Evolutionary conservation across 2,329 filamentous ascomycete species (phyloP), one percentile per base, ranked within the genome.

Genomic region (Fusarium ambrosium): DNA sequence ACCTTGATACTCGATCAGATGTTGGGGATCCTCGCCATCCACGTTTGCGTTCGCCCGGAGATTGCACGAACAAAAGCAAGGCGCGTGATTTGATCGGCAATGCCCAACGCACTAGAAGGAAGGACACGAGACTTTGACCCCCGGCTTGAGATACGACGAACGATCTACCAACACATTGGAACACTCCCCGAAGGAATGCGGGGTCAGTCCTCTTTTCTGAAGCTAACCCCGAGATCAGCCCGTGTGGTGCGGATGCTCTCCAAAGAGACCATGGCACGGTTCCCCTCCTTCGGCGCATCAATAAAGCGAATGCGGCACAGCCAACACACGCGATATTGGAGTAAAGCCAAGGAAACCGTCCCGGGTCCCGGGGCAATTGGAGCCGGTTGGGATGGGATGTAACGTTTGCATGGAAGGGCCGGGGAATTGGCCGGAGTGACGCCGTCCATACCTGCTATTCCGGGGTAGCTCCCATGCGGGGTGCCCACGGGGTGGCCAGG

Each of bases 381-480:
- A 55, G 53, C 74, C 74, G 71, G 71, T 59, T 34, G 66, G 62
- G 66, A 71, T 76, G 74, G 62, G 66, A 71, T 76, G 74, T 60
- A 72, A 68, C 65, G 64, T 58, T 65, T 51, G 37, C 41, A 59
- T 62, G 27, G 36, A 67, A 67, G 32, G 56, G 64, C 51, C 65
- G 67, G 66, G 24, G 55, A 56, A 27, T 70, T 70, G 66, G 73
- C 73, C 73, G 73, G 68, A 76, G 70, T 75, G 64, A 74, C 73
- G 73, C 73, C 68, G 73, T 71, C 64, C 68, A 71, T 62, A 68
- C 74, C 71, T 74, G 65, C 74, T 66, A 48, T 32, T 63, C 63
- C 34, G 68, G 68, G 68, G 68, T 62, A 58, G 51, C 39, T 62
- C 27, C 48, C 48, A 53, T 53, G 64, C 59, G 68, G 64, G 68